Base-by-base conservation (phyloP, 2,329 filamentous ascomycete genomes). In the Acrocalymma vagum region DNA sequence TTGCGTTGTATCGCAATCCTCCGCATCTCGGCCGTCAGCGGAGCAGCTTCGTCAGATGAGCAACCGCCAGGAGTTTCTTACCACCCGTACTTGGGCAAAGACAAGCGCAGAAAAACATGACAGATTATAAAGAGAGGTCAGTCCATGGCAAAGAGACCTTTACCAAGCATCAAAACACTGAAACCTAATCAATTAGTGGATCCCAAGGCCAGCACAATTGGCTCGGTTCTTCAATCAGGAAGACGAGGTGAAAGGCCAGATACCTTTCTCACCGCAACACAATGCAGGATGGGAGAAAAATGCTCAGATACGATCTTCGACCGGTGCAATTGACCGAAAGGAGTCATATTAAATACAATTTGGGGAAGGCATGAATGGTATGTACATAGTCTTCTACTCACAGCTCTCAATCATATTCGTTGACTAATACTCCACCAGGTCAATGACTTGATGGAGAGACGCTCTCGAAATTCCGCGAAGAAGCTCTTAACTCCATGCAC, bases 261-360 rank as follows among this genome's bases (percentile, higher is more conserved):
- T 83, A 1, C 78, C 81, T 0, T 84, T 78, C 70, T 78, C 72
- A 28, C 68, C 67, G 5, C 72, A 58, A 30, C 40, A 76, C 43
- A 85, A 85, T 49, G 77, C 78, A 2, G 82, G 82, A 6, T 85
- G 82, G 81, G 82, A 85, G 68, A 80, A 80, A 60, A 76, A 74
- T 46, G 71, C 76, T 6, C 82, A 85, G 53, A 67, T 85, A 28
- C 75, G 82, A 9, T 81, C 81, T 1, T 83, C 78, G 3, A 85
- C 82, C 0, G 82, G 82, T 9, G 69, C 72, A 2, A 72, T 78
- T 1, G 82, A 86, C 61, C 75, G 73, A 33, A 85, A 85, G 53
- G 82, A 85, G 62, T 81, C 77, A 9, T 83, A 84, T 56, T 82
- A 85, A 60, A 69, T 85, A 62, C 82, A 85, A 55, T 84, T 82